A percentile compares a stretch with the other conserved stretches of the same genome.
Evolutionary conservation across 306 rosid genomes (phyloP).

Genomic region (Corylus americana): DNA sequence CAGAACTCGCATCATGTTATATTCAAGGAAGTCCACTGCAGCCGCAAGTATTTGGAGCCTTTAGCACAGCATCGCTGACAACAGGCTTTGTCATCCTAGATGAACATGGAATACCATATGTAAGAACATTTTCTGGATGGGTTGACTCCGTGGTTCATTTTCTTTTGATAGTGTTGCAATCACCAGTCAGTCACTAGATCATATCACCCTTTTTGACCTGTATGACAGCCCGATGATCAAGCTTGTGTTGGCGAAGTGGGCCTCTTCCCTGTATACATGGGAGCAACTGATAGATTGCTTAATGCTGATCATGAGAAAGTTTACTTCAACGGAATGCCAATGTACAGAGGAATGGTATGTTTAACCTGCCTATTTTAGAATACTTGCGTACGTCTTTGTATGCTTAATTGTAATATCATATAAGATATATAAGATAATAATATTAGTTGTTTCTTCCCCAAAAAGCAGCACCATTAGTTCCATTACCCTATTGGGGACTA

Average conservation of each 20-base stretch:
- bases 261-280: slow-evolving; percentile 55
- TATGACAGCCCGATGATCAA: slow-evolving; percentile 66
- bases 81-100: slow-evolving; percentile 71
- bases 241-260: slow-evolving; percentile 85
- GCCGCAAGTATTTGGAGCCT: slow-evolving; percentile 88
- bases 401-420: background rate
- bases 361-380: background rate
- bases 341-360: slow-evolving; percentile 64
- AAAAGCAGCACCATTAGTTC: background rate
- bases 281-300: slow-evolving; percentile 70
- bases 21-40: slow-evolving; percentile 61
- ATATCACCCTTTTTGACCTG: slow-evolving; percentile 26
- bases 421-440: background rate
- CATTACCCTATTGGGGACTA: background rate
- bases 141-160: slow-evolving; percentile 4
- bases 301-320: slow-evolving; percentile 73
- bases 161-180: background rate
- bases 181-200: background rate
- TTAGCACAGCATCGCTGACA: slow-evolving; percentile 72
- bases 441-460: background rate
- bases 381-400: background rate
- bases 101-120: slow-evolving; percentile 71
- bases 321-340: slow-evolving; percentile 84
- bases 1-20: slow-evolving; percentile 76
- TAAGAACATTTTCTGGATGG: slow-evolving; percentile 26